Percentiles rank a stretch among this genome's conserved stretches.
These are phyloP conservation scores for Pythium volutum DNA, from an alignment of 352 stramenopile species.

Conservation along the genomic window DNA sequence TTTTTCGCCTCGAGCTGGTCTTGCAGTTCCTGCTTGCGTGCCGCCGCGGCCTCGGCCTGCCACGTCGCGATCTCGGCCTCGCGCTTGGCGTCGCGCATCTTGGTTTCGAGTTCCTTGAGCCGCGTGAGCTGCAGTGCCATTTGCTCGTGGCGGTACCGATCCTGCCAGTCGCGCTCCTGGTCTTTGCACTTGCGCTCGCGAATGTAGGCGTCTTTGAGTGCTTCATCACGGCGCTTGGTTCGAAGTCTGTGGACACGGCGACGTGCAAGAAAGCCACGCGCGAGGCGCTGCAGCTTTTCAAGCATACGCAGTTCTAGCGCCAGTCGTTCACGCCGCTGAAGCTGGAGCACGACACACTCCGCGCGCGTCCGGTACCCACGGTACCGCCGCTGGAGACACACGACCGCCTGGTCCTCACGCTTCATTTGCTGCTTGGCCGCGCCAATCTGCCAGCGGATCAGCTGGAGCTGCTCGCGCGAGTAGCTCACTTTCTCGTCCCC, in stretches of 20 bases:
- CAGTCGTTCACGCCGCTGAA: conserved; percentile 30
- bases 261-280: conserved; percentile 35
- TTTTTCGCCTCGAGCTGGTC: conserved; percentile 32
- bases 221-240: conserved; percentile 33
- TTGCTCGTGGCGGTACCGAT: conserved; percentile 59
- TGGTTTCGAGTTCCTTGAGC: conserved; percentile 38
- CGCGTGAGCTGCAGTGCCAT: conserved; percentile 51
- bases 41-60: conserved; percentile 44
- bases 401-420: conserved; percentile 38
- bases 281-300: conserved; percentile 33
- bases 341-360: conserved; percentile 38
- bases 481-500: conserved; percentile 19
- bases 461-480: conserved; percentile 39
- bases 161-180: conserved; percentile 45
- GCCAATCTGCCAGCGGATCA: conserved; percentile 39
- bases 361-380: conserved; percentile 44
- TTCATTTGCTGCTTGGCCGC: conserved; percentile 31
- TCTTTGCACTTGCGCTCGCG: conserved; percentile 56
- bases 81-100: conserved; percentile 56
- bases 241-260: conserved; percentile 28
- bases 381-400: conserved; percentile 55
- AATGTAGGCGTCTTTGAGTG: conserved; percentile 56
- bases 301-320: conserved; percentile 35
- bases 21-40: conserved; percentile 38
- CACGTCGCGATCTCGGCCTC: conserved; percentile 58